These are phyloP conservation scores for Diaporthe humulicola DNA, from an alignment of 2,329 filamentous ascomycete species.

Conservation along the genomic window DNA sequence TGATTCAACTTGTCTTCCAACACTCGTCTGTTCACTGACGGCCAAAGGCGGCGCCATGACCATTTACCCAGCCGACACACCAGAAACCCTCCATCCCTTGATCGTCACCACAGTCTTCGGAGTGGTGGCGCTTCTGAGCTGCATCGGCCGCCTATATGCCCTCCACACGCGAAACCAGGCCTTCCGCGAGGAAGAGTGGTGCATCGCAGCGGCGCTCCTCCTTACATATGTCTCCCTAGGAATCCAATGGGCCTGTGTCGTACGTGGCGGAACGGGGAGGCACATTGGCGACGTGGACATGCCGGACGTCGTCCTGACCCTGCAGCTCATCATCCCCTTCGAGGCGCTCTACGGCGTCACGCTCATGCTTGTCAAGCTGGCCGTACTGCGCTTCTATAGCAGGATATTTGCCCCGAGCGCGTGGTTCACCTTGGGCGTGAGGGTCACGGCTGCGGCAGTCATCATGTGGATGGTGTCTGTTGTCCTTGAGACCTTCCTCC, in stretches of 20 bases:
- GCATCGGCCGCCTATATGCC: background rate
- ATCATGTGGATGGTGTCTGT: slow-evolving; percentile 23
- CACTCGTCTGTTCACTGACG: too few species aligned
- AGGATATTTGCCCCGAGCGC: slow-evolving; percentile 13
- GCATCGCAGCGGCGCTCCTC: slow-evolving; percentile 5
- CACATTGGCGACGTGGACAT: slow-evolving; percentile 9
- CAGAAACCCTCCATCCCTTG: slow-evolving; percentile 16
- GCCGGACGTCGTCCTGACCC: slow-evolving; percentile 1
- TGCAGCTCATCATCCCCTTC: slow-evolving; percentile 31
- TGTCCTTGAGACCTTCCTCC: slow-evolving; percentile 26
- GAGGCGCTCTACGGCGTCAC: slow-evolving; percentile 32
- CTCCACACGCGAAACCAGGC: background rate
- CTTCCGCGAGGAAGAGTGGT: slow-evolving; percentile 9
- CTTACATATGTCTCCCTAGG: slow-evolving; percentile 10
- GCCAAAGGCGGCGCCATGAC: background rate
- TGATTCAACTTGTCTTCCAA: background rate
- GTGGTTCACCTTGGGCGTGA: background rate
- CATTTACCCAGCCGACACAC: background rate
- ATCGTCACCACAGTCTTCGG: slow-evolving; percentile 31
- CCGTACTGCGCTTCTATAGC: slow-evolving; percentile 24
- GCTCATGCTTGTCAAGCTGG: slow-evolving; percentile 29
- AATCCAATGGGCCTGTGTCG: slow-evolving; percentile 31
- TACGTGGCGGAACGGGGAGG: slow-evolving; percentile 5
- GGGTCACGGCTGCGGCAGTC: background rate
- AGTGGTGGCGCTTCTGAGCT: slow-evolving; percentile 17